Conservation (phyloP, 192 early-diverging fungal genomes). For the Rhizophagus sp. region DNA sequence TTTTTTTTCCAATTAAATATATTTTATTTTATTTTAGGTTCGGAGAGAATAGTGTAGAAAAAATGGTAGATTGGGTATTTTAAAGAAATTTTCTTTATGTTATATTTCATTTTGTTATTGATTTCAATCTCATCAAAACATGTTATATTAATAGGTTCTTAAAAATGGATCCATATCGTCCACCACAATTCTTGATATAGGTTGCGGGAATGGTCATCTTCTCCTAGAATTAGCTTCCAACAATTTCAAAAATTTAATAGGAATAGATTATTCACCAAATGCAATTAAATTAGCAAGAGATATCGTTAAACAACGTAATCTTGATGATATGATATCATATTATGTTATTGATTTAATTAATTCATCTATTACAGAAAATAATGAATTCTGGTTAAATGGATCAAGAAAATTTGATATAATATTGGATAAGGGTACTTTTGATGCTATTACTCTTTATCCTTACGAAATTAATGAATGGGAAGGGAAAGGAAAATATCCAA, state of each 20-base stretch:
- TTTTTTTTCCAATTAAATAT: not conserved
- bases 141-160: not conserved
- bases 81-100: conserved; percentile 14
- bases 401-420: conserved; percentile 58
- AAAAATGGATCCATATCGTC: conserved; percentile 32
- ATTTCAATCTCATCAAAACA: not conserved
- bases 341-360: conserved; percentile 61
- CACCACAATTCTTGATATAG: conserved; percentile 74
- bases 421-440: conserved; percentile 93
- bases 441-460: conserved; percentile 75
- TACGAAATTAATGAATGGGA: not conserved
- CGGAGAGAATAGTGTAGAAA: conserved; percentile 79
- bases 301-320: conserved; percentile 53
- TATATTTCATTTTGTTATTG: not conserved
- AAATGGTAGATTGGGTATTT: conserved; percentile 88
- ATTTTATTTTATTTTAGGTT: conserved; percentile 49
- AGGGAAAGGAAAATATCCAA: not conserved
- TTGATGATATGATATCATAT: conserved; percentile 51
- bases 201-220: conserved; percentile 93
- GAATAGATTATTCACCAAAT: conserved; percentile 83
- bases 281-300: conserved; percentile 73
- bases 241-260: conserved; percentile 71
- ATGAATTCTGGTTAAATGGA: not conserved
- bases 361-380: not conserved
- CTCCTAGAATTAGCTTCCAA: conserved; percentile 72